Evolutionary conservation across 352 stramenopile species (phyloP), one percentile per base, ranked within the genome.

Genomic region (Pelagophyceae sp.): DNA sequence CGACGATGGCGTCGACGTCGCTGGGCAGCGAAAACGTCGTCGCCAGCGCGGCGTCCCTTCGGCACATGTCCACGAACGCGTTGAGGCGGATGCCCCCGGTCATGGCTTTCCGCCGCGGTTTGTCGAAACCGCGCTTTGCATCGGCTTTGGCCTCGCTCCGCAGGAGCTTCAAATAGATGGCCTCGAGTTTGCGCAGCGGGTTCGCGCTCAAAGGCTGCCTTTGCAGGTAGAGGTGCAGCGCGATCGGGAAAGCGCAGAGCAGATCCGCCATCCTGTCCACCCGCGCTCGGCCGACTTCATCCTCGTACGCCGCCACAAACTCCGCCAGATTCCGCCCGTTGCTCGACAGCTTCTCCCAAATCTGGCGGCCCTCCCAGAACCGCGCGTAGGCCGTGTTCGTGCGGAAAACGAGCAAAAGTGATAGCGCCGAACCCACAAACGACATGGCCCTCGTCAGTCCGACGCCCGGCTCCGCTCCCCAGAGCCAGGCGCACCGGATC

Each of bases 351-450:
- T 77, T 78, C 83, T 92, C 85, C 90, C 90, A 94, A 51, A 93
- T 90, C 79, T 91, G 90, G 61, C 89, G 82, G 54, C 85, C 85
- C 70, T 91, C 85, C 54, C 88, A 85, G 83, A 92, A 94, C 40
- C 87, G 76, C 72, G 87, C 82, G 76, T 91, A 91, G 0, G 86
- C 86, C 35, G 77, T 85, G 64, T 91, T 91, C 0, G 87, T 91
- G 33, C 86, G 80, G 76, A 91, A 90, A 1, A 90, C 87, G 11
- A 91, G 76, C 19, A 91, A 77, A 2, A 91, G 79, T 71, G 82
- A 85, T 38, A 91, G 77, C 17, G 85, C 81, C 32, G 78, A 85
- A 0, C 87, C 84, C 72, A 89, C 84, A 38, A 90, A 81, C 15
- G 75, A 25, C 63, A 72, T 72, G 5, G 63, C 35, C n/a, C n/a